Evolutionary conservation across 495 filamentous ascomycete species (phyloP), one percentile per base, ranked within the genome.

Genomic region (Corynascus novoguineensis): DNA sequence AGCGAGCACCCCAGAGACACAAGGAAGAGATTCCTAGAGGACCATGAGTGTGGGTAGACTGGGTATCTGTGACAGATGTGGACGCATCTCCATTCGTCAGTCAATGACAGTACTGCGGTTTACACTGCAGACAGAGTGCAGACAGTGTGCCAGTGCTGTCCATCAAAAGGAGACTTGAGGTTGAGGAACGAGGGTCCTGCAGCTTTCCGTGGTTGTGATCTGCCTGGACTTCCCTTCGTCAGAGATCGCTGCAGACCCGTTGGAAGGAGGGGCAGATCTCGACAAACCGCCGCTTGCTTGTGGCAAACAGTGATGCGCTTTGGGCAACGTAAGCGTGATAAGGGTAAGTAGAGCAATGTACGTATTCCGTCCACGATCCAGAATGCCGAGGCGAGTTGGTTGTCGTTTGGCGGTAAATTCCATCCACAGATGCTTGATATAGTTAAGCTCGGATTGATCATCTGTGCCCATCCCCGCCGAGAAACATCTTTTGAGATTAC

Each of bases 191-290:
- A 40, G 35, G 49, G 32, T 40, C 49, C 49, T 40, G 6, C 48
- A 37, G 31, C n/a, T 5, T n/a, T 41, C n/a, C n/a, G n/a, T n/a
- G n/a, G 10, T 21, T 15, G 21, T 41, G n/a, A 5, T 21, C 37
- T 5, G 10, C 11, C 46, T 17, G 3, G 17, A 31, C 10, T 21
- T 22, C 48, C 29, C 48, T 37, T 50, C 31, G 17, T 14, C n/a
- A 25, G 29, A 35, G 34, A 40, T 40, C 34, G 49, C 28, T 51
- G 49, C 49, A 40, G 4, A 19, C 1, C 4, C 5, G 22, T 9
- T 4, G 6, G 10, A 11, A 11, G 35, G 34, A 40, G 54, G 54
- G 54, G 44, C 54, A 57, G 54, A 57, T 57, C 54, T 57, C 32
- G 47, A 37, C 19, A 37, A 35, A 22, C 28, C 14, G 17, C 19